These are phyloP conservation scores for Puccinia polysora DNA, from an alignment of 1,284 basidiomycete genomes.

Conservation along the genomic window DNA sequence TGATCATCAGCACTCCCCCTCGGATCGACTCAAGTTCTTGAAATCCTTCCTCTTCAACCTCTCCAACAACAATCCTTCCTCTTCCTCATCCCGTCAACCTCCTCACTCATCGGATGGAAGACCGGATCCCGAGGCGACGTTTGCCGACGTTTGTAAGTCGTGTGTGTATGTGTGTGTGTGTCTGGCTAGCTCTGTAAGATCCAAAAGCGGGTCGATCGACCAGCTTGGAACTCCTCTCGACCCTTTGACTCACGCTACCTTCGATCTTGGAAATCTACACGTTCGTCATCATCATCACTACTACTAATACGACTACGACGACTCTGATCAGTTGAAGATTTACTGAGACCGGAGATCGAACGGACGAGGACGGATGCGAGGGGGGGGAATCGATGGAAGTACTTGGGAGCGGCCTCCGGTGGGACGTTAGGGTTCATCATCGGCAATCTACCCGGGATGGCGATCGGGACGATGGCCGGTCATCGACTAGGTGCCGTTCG, in stretches of 20 bases:
- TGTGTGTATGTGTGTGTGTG: too few relatives aligned
- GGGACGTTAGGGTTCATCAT: conserved; percentile 51
- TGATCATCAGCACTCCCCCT: background rate
- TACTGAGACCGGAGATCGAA: conserved; percentile 52
- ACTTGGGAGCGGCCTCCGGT: conserved; percentile 50
- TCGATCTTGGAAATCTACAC: background rate
- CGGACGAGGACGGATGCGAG: conserved; percentile 43
- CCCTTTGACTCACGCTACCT: background rate
- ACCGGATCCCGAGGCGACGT: conserved; percentile 26
- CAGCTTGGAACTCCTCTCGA: too few relatives aligned
- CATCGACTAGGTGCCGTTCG: conserved; percentile 50
- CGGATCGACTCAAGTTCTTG: conserved; percentile 12
- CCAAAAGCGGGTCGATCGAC: too few relatives aligned
- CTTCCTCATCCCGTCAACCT: background rate
- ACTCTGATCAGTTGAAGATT: conserved; percentile 51
- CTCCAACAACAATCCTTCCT: conserved; percentile 58
- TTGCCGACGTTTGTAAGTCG: conserved; percentile 34
- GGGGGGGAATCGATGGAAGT: conserved; percentile 47
- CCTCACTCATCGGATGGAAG: background rate
- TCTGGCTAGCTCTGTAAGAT: too few relatives aligned
- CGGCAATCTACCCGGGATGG: conserved; percentile 31
- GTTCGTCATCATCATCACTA: too few relatives aligned
- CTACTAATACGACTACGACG: too few relatives aligned
- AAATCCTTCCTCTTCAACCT: conserved; percentile 60
- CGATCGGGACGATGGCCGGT: conserved; percentile 51